Percentiles rank a stretch among this genome's conserved stretches.
phyloP scores from a whole-genome alignment of 2,329 filamentous ascomycete genomes.

The Stachybotrys echinatus region DNA sequence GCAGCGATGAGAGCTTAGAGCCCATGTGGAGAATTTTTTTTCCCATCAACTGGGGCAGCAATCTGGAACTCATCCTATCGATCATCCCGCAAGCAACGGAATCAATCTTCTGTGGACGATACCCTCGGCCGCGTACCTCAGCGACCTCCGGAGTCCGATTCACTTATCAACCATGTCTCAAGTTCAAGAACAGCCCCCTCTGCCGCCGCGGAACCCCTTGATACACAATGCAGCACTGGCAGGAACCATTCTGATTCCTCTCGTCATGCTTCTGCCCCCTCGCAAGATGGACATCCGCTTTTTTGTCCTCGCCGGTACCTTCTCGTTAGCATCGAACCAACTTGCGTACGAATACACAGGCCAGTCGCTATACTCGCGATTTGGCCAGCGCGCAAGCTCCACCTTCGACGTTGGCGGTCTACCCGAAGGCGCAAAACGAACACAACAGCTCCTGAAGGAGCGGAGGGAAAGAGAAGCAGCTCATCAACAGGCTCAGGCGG shows the following conservation, averaged over 20 bases:
- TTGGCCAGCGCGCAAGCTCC: conserved; percentile 34
- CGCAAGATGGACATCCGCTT: conserved; percentile 46
- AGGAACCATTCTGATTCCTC: conserved; percentile 39
- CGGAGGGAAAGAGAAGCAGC: conserved; percentile 35
- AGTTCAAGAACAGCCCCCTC: conserved; percentile 16
- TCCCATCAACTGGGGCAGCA: no score
- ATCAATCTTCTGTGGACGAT: no score
- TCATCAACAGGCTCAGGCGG: conserved; percentile 16
- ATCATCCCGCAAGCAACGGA: no score
- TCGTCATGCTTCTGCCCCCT: conserved; percentile 46
- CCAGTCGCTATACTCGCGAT: conserved; percentile 43
- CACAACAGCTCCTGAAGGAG: conserved; percentile 39
- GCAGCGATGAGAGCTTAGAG: no score
- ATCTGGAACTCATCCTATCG: no score
- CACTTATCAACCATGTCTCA: conserved; percentile 18
- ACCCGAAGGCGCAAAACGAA: conserved; percentile 48
- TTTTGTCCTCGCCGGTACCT: conserved; percentile 41
- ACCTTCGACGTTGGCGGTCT: conserved; percentile 45
- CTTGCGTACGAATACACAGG: conserved; percentile 53
- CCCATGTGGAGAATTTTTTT: no score
- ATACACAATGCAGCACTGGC: conserved; percentile 44
- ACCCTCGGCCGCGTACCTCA: no score
- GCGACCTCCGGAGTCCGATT: no score
- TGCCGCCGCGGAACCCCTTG: conserved; percentile 27
- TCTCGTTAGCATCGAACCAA: conserved; percentile 49